Conservation (phyloP, 1,284 basidiomycete species). For the Ceratobasidium sp. region DNA sequence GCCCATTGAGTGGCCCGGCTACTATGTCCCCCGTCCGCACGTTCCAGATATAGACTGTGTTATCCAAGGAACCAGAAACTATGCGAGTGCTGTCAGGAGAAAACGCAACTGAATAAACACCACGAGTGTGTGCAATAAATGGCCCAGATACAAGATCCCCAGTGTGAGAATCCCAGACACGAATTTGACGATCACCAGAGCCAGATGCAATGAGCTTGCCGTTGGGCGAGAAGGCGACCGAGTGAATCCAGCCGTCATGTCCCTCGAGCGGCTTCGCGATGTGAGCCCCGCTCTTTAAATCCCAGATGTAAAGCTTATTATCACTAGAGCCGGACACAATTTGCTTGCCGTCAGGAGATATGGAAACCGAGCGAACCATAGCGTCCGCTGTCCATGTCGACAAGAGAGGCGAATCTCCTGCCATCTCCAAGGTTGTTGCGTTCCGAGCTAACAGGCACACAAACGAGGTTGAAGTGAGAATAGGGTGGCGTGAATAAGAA, state of each 20-base stretch:
- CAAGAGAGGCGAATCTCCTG: too few relatives aligned
- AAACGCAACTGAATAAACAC: conserved; percentile 20
- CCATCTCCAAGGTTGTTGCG: too few relatives aligned
- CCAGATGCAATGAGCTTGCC: conserved; percentile 12
- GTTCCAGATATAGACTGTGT: conserved; percentile 44
- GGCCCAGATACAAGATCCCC: neutral
- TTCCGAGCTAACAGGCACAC: too few relatives aligned
- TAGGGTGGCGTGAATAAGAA: too few relatives aligned
- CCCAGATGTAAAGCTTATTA: conserved; percentile 28
- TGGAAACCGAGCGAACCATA: conserved; percentile 7
- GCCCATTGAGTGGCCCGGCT: conserved; percentile 6
- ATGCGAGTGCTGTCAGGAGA: conserved; percentile 41
- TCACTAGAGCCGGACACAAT: conserved; percentile 43
- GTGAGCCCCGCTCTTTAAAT: neutral
- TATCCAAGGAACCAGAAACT: conserved; percentile 43
- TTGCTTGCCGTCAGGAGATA: conserved; percentile 31
- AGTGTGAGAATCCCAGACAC: conserved; percentile 37
- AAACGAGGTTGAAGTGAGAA: too few relatives aligned
- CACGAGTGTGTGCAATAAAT: conserved; percentile 1
- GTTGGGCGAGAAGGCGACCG: conserved; percentile 42
- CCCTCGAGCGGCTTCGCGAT: neutral
- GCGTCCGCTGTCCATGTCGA: too few relatives aligned
- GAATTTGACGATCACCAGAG: conserved; percentile 32
- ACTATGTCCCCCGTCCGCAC: neutral
- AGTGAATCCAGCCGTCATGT: neutral